phyloP scores from a whole-genome alignment of 2,329 filamentous ascomycete genomes.

The Colletotrichum navitas region DNA sequence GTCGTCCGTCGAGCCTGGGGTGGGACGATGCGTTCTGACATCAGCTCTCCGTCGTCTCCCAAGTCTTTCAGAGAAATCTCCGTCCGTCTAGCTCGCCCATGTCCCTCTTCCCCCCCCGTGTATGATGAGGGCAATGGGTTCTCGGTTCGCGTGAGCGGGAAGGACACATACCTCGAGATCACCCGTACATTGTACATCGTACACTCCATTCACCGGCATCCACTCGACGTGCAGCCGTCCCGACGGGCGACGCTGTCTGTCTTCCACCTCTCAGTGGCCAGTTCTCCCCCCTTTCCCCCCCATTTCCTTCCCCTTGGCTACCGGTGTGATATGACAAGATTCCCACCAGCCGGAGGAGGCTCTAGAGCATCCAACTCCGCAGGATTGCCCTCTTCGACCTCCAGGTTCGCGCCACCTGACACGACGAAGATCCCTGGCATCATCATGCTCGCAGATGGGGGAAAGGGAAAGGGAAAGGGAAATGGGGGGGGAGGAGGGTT shows the following conservation, averaged over 20 bases:
- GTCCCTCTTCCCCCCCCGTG: not conserved
- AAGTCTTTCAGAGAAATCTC: conserved; percentile 14
- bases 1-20: not conserved
- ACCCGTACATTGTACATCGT: conserved; percentile 10
- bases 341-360: conserved; percentile 13
- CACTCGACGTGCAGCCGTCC: conserved; percentile 9
- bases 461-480: too few relatives aligned
- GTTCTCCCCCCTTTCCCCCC: too few relatives aligned
- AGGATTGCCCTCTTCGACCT: conserved; percentile 10
- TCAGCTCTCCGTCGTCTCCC: not conserved
- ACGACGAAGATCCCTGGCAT: conserved; percentile 30
- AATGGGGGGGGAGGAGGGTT: not conserved
- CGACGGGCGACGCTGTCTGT: conserved; percentile 4
- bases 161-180: conserved; percentile 13
- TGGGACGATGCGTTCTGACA: conserved; percentile 18
- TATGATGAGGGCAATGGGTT: not conserved
- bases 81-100: conserved; percentile 18
- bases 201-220: conserved; percentile 17
- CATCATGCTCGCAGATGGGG: conserved; percentile 11
- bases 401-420: conserved; percentile 28
- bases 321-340: conserved; percentile 28
- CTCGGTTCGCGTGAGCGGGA: not conserved
- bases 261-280: not conserved
- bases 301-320: conserved; percentile 17
- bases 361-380: conserved; percentile 23